A percentile compares a stretch with the other conserved stretches of the same genome.
Evolutionary conservation across 148 eudicot species (phyloP).

Genomic region (Fagopyrum homotropicum): DNA sequence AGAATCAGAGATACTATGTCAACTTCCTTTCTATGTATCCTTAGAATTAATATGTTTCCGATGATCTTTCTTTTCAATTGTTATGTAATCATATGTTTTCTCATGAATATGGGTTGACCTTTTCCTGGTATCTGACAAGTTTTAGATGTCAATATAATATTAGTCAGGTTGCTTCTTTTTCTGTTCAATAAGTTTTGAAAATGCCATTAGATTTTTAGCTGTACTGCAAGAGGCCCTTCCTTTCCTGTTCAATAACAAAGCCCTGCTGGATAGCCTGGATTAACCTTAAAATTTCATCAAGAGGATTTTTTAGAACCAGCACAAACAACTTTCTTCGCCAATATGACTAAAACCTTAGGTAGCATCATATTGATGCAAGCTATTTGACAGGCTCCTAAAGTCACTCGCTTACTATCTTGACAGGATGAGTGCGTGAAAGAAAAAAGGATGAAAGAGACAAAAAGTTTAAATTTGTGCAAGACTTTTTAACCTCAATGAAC

Average conservation of each 20-base stretch:
- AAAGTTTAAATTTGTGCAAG: too few species aligned
- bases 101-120: background rate
- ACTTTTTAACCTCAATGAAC: background rate
- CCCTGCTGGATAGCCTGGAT: too few species aligned
- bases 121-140: background rate
- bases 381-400: too few species aligned
- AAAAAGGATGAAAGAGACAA: too few species aligned
- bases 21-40: background rate
- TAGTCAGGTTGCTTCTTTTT: background rate
- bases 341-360: too few species aligned
- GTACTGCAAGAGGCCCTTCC: background rate
- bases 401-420: too few species aligned
- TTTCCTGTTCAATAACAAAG: background rate
- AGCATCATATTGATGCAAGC: too few species aligned
- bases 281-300: too few species aligned
- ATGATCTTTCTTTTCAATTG: background rate
- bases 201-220: background rate
- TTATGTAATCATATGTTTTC: background rate
- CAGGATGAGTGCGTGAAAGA: too few species aligned
- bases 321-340: too few species aligned
- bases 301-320: too few species aligned
- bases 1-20: background rate
- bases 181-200: background rate
- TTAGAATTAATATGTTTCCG: background rate
- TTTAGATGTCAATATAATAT: too few species aligned